phyloP scores from a whole-genome alignment of 73 alveolate species.

The Paramecium sexaurelia region DNA sequence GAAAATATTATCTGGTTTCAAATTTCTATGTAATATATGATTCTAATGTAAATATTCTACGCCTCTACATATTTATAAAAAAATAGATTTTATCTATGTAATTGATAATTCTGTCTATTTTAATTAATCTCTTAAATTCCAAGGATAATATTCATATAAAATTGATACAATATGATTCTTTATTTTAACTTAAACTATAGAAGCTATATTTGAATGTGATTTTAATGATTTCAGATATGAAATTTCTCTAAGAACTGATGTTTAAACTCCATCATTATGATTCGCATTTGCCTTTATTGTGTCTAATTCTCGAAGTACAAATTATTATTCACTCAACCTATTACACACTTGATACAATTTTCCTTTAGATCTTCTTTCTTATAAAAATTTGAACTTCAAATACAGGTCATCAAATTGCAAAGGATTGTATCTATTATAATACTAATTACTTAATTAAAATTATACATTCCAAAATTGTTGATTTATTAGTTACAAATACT shows the following conservation, averaged over 20 bases:
- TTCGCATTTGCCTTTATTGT: conserved; percentile 89
- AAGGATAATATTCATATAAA: conserved; percentile 29
- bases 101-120: not conserved
- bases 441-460: not conserved
- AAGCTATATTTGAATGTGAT: conserved; percentile 63
- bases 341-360: conserved; percentile 72
- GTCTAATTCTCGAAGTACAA: conserved; percentile 75
- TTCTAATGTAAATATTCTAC: conserved; percentile 28
- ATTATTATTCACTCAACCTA: conserved; percentile 67
- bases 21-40: conserved; percentile 28
- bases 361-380: conserved; percentile 86
- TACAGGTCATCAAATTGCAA: not conserved
- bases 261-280: conserved; percentile 92
- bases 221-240: conserved; percentile 65
- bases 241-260: conserved; percentile 88
- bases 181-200: not conserved
- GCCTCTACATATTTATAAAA: not conserved
- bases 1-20: conserved; percentile 38
- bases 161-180: not conserved
- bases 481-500: not conserved
- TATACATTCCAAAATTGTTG: conserved; percentile 38
- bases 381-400: not conserved
- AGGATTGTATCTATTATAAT: not conserved
- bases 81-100: not conserved
- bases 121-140: conserved; percentile 55